Percentiles rank a stretch among this genome's conserved stretches.
Conservation (phyloP, 2,329 filamentous ascomycete genomes). For the Cytospora piceicola region DNA sequence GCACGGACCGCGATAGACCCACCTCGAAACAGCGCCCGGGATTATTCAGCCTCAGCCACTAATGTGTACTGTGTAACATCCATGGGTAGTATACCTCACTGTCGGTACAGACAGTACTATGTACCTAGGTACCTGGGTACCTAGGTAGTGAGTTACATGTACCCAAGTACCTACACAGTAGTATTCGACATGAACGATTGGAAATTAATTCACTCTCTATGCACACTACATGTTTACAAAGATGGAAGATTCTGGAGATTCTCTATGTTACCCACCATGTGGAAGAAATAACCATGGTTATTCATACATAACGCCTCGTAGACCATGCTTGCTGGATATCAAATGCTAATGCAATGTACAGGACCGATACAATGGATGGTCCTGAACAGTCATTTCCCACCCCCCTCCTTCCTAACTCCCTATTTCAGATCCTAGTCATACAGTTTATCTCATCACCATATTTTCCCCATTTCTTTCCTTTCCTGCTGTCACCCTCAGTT, state of each 20-base stretch:
- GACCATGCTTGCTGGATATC: neutral
- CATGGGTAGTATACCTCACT: too few species aligned
- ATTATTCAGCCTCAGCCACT: constrained; percentile 13
- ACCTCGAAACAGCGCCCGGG: neutral
- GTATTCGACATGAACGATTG: too few species aligned
- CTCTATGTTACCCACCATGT: too few species aligned
- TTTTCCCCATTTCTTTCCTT: neutral
- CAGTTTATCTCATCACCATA: neutral
- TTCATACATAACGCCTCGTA: neutral
- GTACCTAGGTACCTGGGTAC: neutral
- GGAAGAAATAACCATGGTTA: too few species aligned
- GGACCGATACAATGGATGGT: neutral
- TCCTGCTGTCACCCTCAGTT: neutral
- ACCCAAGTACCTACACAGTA: neutral
- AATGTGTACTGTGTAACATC: too few species aligned
- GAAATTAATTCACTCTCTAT: too few species aligned
- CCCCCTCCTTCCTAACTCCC: neutral
- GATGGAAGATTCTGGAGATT: too few species aligned
- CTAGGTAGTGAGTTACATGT: too few species aligned
- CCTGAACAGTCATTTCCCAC: neutral
- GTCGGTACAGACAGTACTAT: neutral
- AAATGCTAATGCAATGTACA: neutral
- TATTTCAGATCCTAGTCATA: neutral
- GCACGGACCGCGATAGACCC: constrained; percentile 7
- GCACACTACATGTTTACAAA: neutral